phyloP scores from a whole-genome alignment of 2,329 filamentous ascomycete species.

The Emergomyces pasteurianus region DNA sequence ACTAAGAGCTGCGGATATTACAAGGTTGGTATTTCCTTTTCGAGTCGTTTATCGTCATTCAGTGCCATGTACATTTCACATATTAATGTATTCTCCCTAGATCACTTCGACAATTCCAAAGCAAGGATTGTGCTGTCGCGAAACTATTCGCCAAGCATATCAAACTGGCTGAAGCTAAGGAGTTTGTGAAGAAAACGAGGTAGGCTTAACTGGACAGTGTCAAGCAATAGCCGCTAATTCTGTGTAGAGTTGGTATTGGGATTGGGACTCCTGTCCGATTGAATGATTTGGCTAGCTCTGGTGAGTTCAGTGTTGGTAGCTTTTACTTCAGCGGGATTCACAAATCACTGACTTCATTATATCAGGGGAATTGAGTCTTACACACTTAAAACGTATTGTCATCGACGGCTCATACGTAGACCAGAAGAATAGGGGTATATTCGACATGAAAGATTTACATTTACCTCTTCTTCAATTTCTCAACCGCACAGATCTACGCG shows the following conservation, averaged over 20 bases:
- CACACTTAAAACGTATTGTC: slow-evolving; percentile 64
- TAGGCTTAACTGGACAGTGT: slow-evolving; percentile 17
- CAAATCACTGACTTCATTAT: slow-evolving; percentile 10
- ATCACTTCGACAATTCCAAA: slow-evolving; percentile 64
- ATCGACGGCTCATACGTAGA: slow-evolving; percentile 90
- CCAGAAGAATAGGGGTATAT: slow-evolving; percentile 81
- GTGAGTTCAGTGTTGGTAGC: slow-evolving; percentile 34
- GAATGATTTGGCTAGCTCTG: slow-evolving; percentile 69
- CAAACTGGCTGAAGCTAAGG: slow-evolving; percentile 77
- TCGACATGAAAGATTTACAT: slow-evolving; percentile 92
- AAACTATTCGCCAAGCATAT: slow-evolving; percentile 99
- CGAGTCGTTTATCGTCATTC: slow-evolving; percentile 4
- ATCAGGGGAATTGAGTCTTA: slow-evolving; percentile 55
- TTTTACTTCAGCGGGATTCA: neutral
- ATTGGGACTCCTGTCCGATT: slow-evolving; percentile 82
- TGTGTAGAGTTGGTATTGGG: slow-evolving; percentile 63
- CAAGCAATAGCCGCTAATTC: neutral
- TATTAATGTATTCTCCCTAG: slow-evolving; percentile 28
- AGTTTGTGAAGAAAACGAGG: slow-evolving; percentile 55
- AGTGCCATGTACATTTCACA: slow-evolving; percentile 3
- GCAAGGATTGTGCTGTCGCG: slow-evolving; percentile 63
- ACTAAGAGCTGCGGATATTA: slow-evolving; percentile 72
- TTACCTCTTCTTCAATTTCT: slow-evolving; percentile 67
- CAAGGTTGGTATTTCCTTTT: slow-evolving; percentile 42
- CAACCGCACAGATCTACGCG: slow-evolving; percentile 56